A percentile compares a stretch with the other conserved stretches of the same genome.
phyloP scores from a whole-genome alignment of 495 filamentous ascomycete species.

The Daldinia childiae region DNA sequence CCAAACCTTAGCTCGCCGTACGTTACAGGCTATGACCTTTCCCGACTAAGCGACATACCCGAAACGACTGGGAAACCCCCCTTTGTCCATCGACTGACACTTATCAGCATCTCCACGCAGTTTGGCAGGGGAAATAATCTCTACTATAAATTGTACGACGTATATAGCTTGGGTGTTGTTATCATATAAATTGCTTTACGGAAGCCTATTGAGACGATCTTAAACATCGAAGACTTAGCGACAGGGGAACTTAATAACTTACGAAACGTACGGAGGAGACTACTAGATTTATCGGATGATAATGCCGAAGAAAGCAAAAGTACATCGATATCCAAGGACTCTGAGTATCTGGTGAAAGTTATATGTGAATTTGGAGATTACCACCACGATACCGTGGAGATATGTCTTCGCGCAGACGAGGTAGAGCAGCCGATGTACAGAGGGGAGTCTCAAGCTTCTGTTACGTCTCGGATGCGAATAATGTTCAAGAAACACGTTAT shows the following conservation, averaged over 20 bases:
- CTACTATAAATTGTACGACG: constrained; percentile 61
- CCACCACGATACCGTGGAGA: constrained; percentile 12
- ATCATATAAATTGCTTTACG: constrained; percentile 63
- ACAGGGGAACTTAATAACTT: background rate
- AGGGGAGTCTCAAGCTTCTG: constrained; percentile 1
- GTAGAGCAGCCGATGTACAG: constrained; percentile 14
- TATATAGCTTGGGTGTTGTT: constrained; percentile 61
- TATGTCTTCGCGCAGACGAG: constrained; percentile 7
- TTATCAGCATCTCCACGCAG: constrained; percentile 61
- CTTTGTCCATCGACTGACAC: constrained; percentile 55
- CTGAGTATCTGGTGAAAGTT: background rate
- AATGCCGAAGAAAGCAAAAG: background rate
- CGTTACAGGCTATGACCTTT: constrained; percentile 65
- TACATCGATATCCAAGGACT: too few species aligned
- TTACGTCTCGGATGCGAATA: background rate
- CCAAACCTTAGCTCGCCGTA: constrained; percentile 47
- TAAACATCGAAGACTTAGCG: constrained; percentile 48
- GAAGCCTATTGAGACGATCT: constrained; percentile 55
- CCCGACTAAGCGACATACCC: constrained; percentile 58
- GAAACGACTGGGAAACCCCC: constrained; percentile 62
- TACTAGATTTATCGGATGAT: background rate
- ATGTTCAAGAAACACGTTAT: constrained; percentile 18
- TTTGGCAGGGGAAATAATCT: constrained; percentile 45
- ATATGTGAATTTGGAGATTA: background rate
- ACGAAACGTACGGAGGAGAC: background rate